Evolutionary conservation across 768 basidiomycete species (phyloP).

Genomic region (Asterophora lycoperdoides): DNA sequence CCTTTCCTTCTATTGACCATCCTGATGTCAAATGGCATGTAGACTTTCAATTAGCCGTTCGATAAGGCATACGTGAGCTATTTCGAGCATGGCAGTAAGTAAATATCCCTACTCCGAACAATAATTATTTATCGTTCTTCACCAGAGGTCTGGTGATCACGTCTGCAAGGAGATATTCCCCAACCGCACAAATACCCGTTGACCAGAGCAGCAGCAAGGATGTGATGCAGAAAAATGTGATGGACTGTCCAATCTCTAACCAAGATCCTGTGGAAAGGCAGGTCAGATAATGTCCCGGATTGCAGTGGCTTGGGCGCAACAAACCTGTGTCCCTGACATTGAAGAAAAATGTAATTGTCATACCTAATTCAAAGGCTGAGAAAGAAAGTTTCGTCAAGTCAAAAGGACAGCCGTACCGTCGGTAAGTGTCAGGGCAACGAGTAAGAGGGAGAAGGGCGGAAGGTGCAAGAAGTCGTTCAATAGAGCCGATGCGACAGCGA

Average conservation of each 20-base stretch:
- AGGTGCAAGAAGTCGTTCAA: conserved; percentile 64
- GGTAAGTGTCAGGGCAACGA: conserved; percentile 70
- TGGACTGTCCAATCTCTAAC: conserved; percentile 86
- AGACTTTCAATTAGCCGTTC: no score
- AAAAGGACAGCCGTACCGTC: conserved; percentile 43
- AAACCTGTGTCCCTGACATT: conserved; percentile 75
- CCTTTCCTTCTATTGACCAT: no score
- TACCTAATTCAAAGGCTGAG: conserved; percentile 40
- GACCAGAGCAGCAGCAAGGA: conserved; percentile 77
- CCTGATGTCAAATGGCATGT: no score
- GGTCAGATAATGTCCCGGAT: no score
- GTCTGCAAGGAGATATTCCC: conserved; percentile 68
- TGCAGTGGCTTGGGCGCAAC: conserved; percentile 8
- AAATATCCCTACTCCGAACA: no score
- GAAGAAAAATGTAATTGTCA: conserved; percentile 83
- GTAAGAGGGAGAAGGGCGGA: conserved; percentile 77
- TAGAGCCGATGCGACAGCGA: conserved; percentile 64
- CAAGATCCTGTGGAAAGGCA: conserved; percentile 55
- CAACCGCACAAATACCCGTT: conserved; percentile 67
- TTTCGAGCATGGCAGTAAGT: no score
- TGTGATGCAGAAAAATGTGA: conserved; percentile 84
- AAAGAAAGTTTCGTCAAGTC: conserved; percentile 2
- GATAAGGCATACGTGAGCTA: no score
- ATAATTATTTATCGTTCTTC: not conserved
- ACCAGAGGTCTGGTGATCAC: conserved; percentile 13